Conservation (phyloP, 441 rosid genomes). For the Erodium chrysanthum region DNA sequence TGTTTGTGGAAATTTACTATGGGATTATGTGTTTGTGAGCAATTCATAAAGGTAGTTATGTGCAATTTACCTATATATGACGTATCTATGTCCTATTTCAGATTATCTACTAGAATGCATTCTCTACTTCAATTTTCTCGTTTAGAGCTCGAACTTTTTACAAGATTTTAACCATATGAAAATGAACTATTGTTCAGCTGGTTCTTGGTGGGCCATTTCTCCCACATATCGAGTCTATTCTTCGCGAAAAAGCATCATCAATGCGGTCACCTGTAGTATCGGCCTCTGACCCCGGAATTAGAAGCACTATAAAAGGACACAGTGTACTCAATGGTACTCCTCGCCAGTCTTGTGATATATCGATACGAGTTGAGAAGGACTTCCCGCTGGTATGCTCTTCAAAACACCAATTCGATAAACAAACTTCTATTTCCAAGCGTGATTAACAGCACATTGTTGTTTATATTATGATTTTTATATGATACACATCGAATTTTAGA, state of each 20-base stretch:
- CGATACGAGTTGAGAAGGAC: slow-evolving; percentile 35
- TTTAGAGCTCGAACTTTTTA: background rate
- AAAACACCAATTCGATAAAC: slow-evolving; percentile 3
- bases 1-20: no score
- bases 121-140: background rate
- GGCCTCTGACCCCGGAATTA: slow-evolving; percentile 46
- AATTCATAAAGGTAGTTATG: no score
- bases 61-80: no score
- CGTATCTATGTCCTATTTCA: no score
- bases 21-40: no score
- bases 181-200: slow-evolving; percentile 32
- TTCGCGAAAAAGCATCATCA: slow-evolving; percentile 41
- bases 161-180: slow-evolving; percentile 6
- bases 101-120: background rate
- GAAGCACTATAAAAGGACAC: slow-evolving; percentile 42
- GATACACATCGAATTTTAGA: no score
- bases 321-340: slow-evolving; percentile 33
- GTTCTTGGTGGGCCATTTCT: slow-evolving; percentile 72
- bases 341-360: slow-evolving; percentile 50
- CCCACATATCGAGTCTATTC: slow-evolving; percentile 50
- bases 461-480: no score
- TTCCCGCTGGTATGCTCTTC: slow-evolving; percentile 37
- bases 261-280: slow-evolving; percentile 42
- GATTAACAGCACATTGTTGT: no score
- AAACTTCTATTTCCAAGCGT: background rate